Base-by-base conservation (phyloP, 176 grass and related monocot species). In the Typha latifolia region DNA sequence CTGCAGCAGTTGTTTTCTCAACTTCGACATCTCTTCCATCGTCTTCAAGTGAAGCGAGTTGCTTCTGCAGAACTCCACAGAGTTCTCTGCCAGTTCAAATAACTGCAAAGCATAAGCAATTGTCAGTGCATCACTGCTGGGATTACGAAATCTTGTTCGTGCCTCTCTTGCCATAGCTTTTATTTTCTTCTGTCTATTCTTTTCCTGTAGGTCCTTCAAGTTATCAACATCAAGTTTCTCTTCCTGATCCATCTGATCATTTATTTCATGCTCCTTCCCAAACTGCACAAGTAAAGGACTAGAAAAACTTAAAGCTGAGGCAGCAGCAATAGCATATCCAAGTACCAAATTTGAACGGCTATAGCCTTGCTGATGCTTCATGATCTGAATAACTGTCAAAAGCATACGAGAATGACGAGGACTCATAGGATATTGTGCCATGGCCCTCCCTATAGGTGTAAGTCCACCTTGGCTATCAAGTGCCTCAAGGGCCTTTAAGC, bases 11-110 rank as follows among this genome's bases (percentile, higher is more conserved):
- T 99, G 94, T 68, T 90, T 93, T 89, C 89, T 93, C 67, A 99
- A 75, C 76, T 90, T 99, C 2, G 94, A 93, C 94, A 99, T 90
- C 52, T 99, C 94, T 70, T 99, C 86, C 94, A 93, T 90, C 68
- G 85, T 99, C 84, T 93, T 99, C 32, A 93, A 71, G 80, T 93
- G 89, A 67, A 99, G 81, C 15, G 78, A 93, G 77, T 93, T 87
- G 13, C 76, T 72, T 74, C 70, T 93, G 71, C 94, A 99, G 77
- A 99, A 99, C 62, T 82, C 79, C 51, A 84, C 59, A 5, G 75
- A 78, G 71, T 83, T 81, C 70, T 62, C 77, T 82, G 86, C 77
- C 50, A 82, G 61, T 43, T 99, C 89, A 79, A 99, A 99, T 72
- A 78, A 69, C 68, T 89, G 86, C 63, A 99, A 81, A 21, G 89